phyloP scores from a whole-genome alignment of 2,329 filamentous ascomycete genomes.

The Escovopsis weberi region DNA sequence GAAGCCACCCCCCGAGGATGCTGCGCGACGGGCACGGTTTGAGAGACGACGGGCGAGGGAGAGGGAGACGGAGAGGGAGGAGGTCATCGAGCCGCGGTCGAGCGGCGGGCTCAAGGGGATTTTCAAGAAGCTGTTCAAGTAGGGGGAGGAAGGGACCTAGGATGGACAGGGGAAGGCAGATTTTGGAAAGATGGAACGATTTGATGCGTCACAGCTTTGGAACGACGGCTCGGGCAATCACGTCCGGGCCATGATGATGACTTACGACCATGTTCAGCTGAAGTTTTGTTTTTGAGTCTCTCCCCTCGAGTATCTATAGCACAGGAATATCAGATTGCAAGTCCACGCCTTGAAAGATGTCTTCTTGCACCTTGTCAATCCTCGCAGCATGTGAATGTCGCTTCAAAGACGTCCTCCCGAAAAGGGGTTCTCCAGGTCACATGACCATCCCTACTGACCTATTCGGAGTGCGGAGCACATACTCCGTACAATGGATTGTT shows the following conservation, averaged over 20 bases:
- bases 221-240: constrained; percentile 3
- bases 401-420: no score
- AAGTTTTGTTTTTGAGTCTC: constrained; percentile 4
- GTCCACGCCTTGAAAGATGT: no score
- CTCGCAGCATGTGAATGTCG: no score
- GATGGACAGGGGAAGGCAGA: constrained; percentile 1
- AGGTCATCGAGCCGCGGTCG: constrained; percentile 16
- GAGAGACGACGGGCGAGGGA: constrained; percentile 18
- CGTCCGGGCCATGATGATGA: constrained; percentile 4
- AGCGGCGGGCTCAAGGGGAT: constrained; percentile 18
- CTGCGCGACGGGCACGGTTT: constrained; percentile 19
- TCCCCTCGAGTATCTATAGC: no score
- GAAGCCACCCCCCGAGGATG: constrained; percentile 18
- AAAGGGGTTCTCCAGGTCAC: background rate
- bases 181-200: constrained; percentile 1
- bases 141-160: constrained; percentile 1
- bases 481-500: no score
- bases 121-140: constrained; percentile 25
- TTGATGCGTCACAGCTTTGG: constrained; percentile 5
- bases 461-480: no score
- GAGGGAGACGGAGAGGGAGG: constrained; percentile 15
- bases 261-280: constrained; percentile 4
- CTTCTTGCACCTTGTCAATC: no score
- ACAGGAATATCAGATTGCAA: no score
- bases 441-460: background rate